Conservation (phyloP, 1,139 yeast species). For the Candida dubliniensis region DNA sequence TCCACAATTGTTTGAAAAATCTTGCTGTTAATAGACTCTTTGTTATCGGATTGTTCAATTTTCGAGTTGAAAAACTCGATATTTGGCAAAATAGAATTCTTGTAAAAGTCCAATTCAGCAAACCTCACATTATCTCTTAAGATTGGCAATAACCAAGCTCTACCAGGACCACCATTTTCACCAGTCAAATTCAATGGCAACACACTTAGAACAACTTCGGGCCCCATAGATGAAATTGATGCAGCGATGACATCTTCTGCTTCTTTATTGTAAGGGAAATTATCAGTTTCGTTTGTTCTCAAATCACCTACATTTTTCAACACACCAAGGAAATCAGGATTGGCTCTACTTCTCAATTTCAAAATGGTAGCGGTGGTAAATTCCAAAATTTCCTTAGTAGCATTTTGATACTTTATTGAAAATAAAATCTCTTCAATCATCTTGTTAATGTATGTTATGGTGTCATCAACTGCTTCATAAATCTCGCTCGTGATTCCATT, state of each 20-base stretch:
- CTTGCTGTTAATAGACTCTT: constrained; percentile 66
- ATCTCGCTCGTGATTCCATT: constrained; percentile 41
- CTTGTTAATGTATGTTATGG: constrained; percentile 48
- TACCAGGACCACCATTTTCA: constrained; percentile 52
- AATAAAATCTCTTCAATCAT: constrained; percentile 58
- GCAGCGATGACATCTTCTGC: constrained; percentile 81
- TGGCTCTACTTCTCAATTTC: constrained; percentile 64
- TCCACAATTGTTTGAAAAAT: constrained; percentile 80
- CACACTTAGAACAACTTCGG: constrained; percentile 70
- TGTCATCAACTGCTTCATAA: constrained; percentile 58
- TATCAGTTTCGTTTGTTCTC: constrained; percentile 74
- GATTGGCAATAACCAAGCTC: constrained; percentile 96
- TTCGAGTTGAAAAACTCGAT: constrained; percentile 57
- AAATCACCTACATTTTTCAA: constrained; percentile 79
- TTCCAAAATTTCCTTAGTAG: constrained; percentile 74
- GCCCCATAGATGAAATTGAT: constrained; percentile 80
- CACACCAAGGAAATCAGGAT: constrained; percentile 69
- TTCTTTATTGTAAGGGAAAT: constrained; percentile 70
- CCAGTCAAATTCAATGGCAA: constrained; percentile 74
- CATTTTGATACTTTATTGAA: constrained; percentile 72
- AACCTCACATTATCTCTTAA: constrained; percentile 81
- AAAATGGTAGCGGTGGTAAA: constrained; percentile 63
- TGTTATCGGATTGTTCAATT: constrained; percentile 40
- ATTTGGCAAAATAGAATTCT: constrained; percentile 64
- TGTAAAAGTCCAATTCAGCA: constrained; percentile 67